These are phyloP conservation scores for Pelargonium citronellum DNA, from an alignment of 441 rosid genomes.

Conservation along the genomic window DNA sequence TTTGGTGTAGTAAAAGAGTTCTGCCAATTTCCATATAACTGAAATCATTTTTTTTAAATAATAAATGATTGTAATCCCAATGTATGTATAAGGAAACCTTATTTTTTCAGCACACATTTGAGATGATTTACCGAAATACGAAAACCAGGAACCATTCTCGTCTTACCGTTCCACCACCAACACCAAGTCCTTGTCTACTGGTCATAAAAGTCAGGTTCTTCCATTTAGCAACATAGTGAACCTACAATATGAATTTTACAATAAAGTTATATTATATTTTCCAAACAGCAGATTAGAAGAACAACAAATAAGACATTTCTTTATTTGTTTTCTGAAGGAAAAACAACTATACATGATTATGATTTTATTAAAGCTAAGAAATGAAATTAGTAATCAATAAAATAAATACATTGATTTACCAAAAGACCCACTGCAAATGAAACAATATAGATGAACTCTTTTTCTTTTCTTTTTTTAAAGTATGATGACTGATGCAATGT, in stretches of 20 bases:
- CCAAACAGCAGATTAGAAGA: too few species aligned
- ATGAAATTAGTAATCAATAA: too few species aligned
- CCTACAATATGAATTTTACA: conserved; percentile 32
- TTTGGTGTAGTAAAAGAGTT: not conserved
- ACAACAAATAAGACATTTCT: too few species aligned
- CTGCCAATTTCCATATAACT: not conserved
- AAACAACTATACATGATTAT: too few species aligned
- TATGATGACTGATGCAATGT: too few species aligned
- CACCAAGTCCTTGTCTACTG: conserved; percentile 84
- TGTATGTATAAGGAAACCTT: not conserved
- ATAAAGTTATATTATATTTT: not conserved
- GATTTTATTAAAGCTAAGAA: too few species aligned
- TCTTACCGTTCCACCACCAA: conserved; percentile 89
- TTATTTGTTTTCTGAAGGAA: too few species aligned
- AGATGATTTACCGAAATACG: conserved; percentile 1
- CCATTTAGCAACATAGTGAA: conserved; percentile 97
- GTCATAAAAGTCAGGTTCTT: conserved; percentile 91
- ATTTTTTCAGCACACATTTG: not conserved
- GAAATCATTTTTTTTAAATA: not conserved
- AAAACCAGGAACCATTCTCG: not conserved
- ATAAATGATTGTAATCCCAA: too few species aligned
- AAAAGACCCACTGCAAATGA: too few species aligned
- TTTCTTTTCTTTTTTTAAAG: too few species aligned
- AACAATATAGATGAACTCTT: too few species aligned
- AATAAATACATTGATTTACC: too few species aligned